Conservation (phyloP, 208 protist species). For the Crithidia acanthocephali region DNA sequence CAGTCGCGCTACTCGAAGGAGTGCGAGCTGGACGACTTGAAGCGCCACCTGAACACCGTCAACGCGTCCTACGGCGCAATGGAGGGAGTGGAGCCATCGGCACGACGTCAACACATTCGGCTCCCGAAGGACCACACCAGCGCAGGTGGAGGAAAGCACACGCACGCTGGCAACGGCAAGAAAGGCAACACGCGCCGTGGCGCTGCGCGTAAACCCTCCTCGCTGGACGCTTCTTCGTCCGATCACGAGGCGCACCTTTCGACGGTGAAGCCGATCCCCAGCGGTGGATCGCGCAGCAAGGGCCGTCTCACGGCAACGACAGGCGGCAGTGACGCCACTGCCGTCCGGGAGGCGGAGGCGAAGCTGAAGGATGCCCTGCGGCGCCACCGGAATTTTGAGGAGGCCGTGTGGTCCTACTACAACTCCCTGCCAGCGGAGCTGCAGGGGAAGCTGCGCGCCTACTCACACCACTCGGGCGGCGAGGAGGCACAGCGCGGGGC, state of each 20-base stretch:
- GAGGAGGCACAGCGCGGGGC: not conserved
- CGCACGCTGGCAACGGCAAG: not conserved
- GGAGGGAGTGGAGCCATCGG: not conserved
- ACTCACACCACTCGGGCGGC: not conserved
- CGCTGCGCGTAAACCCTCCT: not conserved
- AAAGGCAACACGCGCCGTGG: not conserved
- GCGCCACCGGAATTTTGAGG: slow-evolving; percentile 15
- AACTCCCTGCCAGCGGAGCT: slow-evolving; percentile 19
- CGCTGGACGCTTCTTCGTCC: slow-evolving; percentile 5
- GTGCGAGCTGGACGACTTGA: slow-evolving; percentile 21
- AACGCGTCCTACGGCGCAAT: not conserved
- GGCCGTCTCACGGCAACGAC: not conserved
- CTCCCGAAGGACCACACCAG: not conserved
- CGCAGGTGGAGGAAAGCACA: not conserved
- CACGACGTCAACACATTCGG: not conserved
- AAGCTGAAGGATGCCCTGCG: slow-evolving; percentile 4
- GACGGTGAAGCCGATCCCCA: not conserved
- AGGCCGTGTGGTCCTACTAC: slow-evolving; percentile 30
- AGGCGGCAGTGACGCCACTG: not conserved
- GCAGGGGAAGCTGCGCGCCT: slow-evolving; percentile 6
- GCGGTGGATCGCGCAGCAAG: not conserved
- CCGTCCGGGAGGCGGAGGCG: not conserved
- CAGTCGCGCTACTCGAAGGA: slow-evolving; percentile 18
- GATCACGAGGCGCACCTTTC: slow-evolving; percentile 7
- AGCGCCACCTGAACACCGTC: slow-evolving; percentile 9